A percentile compares a stretch with the other conserved stretches of the same genome.
These are phyloP conservation scores for Penicillium canariense DNA, from an alignment of 495 filamentous ascomycete species.

Conservation along the genomic window DNA sequence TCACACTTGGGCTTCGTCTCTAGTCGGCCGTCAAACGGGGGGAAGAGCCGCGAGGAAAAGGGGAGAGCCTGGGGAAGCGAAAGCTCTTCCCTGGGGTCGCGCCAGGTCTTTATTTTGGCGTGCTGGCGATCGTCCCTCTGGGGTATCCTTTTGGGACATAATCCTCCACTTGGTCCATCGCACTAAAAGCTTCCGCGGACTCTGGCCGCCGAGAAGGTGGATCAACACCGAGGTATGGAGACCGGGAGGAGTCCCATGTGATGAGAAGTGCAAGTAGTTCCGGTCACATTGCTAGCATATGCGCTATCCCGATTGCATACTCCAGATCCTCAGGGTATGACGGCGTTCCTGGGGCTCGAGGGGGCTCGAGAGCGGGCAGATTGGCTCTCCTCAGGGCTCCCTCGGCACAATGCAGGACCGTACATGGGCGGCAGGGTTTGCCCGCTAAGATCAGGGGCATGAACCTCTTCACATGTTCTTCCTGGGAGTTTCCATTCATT, in stretches of 20 bases:
- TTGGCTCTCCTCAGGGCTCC: not conserved
- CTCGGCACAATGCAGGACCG: not conserved
- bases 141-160: slow-evolving; percentile 20
- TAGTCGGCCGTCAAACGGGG: slow-evolving; percentile 6
- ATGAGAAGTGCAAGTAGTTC: not conserved
- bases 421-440: not conserved
- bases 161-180: slow-evolving; percentile 11
- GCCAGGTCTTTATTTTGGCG: slow-evolving; percentile 27
- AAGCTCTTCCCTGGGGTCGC: slow-evolving; percentile 6
- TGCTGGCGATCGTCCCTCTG: slow-evolving; percentile 16
- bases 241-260: slow-evolving; percentile 16
- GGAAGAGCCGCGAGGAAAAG: slow-evolving; percentile 22
- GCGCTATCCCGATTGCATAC: not conserved
- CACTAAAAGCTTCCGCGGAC: slow-evolving; percentile 7
- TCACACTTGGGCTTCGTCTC: slow-evolving; percentile 19
- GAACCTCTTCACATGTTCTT: slow-evolving; percentile 15
- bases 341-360: not conserved
- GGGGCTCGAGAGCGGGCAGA: not conserved
- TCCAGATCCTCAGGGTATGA: not conserved
- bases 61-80: slow-evolving; percentile 19
- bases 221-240: slow-evolving; percentile 25
- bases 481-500: too few relatives aligned
- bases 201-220: slow-evolving; percentile 4
- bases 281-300: slow-evolving; percentile 4
- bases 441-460: not conserved